A percentile compares a stretch with the other conserved stretches of the same genome.
These are phyloP conservation scores for Rhizopogon rudus DNA, from an alignment of 768 basidiomycete genomes.

Conservation along the genomic window DNA sequence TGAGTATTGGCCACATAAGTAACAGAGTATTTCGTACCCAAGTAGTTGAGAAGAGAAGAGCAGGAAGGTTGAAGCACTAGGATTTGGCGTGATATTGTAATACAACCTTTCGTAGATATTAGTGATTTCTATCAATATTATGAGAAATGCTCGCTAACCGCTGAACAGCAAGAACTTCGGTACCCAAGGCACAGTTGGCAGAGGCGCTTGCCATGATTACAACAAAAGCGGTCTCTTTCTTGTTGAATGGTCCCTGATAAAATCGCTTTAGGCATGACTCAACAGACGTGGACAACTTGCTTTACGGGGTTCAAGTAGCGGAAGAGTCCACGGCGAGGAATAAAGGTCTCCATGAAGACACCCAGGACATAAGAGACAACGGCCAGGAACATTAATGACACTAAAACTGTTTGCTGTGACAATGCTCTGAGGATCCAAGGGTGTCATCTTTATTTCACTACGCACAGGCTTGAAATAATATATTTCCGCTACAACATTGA, in stretches of 20 bases:
- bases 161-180: conserved; percentile 51
- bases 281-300: not conserved
- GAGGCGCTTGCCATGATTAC: conserved; percentile 55
- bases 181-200: conserved; percentile 47
- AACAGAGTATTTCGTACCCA: conserved; percentile 19
- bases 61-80: conserved; percentile 40
- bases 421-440: not conserved
- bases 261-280: conserved; percentile 1
- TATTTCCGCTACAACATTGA: conserved; percentile 34
- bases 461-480: conserved; percentile 50
- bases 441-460: not conserved
- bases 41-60: conserved; percentile 30
- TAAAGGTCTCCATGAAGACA: conserved; percentile 37
- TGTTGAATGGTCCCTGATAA: conserved; percentile 52
- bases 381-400: conserved; percentile 51
- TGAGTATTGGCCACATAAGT: no score
- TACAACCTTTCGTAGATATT: conserved; percentile 21
- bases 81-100: conserved; percentile 48
- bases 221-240: conserved; percentile 55
- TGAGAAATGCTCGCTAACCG: conserved; percentile 13
- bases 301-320: conserved; percentile 47
- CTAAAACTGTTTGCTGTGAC: conserved; percentile 43
- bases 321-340: conserved; percentile 41
- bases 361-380: conserved; percentile 49
- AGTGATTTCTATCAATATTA: not conserved